Base-by-base conservation (phyloP, 2,329 filamentous ascomycete genomes). In the Epichloe amarillans region DNA sequence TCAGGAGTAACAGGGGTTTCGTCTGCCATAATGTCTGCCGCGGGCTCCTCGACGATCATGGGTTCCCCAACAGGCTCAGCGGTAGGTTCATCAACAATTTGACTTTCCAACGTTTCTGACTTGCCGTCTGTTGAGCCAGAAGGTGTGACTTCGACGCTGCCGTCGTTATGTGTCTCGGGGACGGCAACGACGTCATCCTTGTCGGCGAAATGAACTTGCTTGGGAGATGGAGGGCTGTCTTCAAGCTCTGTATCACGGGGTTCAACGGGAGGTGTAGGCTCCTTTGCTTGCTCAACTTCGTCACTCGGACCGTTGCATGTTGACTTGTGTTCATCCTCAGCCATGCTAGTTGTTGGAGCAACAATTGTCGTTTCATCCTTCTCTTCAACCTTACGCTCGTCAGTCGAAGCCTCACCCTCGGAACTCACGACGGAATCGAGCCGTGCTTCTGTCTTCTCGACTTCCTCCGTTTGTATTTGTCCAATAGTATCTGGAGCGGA, bases 181-280 rank as follows among this genome's bases (percentile, higher is more conserved):
- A 2, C 26, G 8, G 33, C 39, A 15, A 54, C 49, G 5, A 43
- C 46, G 8, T 55, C 53, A 23, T 52, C 44, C 5, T 51, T 37
- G 26, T 53, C 48, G n/a, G 53, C 45, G 44, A 53, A 54, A 15
- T 52, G 51, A 44, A 53, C 51, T 19, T 54, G 48, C 45, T 54
- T 53, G 12, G 51, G 42, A 8, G 42, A 35, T n/a, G 41, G 5
- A 26, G n/a, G 41, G 17, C n/a, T 39, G 1, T 43, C 39, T 30
- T 19, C 33, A 14, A 10, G 10, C 17, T 23, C 44, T 19, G 3
- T 26, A 11, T 8, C 4, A 21, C 1, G 15, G 15, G 33, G 8
- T n/a, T 7, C 4, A 46, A 12, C 30, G 8, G 30, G 15, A n/a
- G 44, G 7, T n/a, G 15, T 17, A 11, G 30, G 7, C 11, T 46